Conservation (phyloP, 495 filamentous ascomycete genomes). For the Aspergillus cristatus region DNA sequence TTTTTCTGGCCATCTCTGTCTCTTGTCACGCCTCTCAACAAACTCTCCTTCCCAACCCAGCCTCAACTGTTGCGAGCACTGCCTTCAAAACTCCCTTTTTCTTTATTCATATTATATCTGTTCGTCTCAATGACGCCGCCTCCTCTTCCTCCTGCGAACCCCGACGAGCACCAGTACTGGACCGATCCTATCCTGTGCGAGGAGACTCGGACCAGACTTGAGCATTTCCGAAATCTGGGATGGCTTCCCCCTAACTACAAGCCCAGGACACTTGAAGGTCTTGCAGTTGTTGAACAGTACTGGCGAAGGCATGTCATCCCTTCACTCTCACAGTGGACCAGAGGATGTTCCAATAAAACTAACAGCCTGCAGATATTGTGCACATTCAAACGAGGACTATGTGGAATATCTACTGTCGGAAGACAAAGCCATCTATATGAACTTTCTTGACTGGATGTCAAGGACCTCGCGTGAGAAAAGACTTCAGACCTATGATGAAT, state of each 20-base stretch:
- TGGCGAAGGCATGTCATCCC: conserved; percentile 16
- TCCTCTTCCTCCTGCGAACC: conserved; percentile 10
- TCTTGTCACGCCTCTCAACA: too few species aligned
- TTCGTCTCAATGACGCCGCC: conserved; percentile 7
- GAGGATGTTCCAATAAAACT: too few species aligned
- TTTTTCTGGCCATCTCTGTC: conserved; percentile 1
- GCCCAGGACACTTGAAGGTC: conserved; percentile 15
- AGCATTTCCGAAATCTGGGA: conserved; percentile 19
- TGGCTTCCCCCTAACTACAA: conserved; percentile 25
- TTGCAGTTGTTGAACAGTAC: conserved; percentile 18
- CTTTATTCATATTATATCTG: conserved; percentile 2
- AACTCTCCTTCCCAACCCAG: conserved; percentile 1
- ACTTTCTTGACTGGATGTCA: conserved; percentile 25
- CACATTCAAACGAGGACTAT: conserved; percentile 21
- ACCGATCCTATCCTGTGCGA: conserved; percentile 24
- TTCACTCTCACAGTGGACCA: background rate
- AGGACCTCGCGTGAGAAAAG: conserved; percentile 16
- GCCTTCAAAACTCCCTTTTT: background rate
- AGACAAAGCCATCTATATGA: conserved; percentile 20
- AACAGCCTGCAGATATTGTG: conserved; percentile 19
- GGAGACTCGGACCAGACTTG: conserved; percentile 20
- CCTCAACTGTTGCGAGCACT: background rate
- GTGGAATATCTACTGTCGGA: conserved; percentile 17
- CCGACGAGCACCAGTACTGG: conserved; percentile 20
- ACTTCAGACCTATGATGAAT: conserved; percentile 21